phyloP scores from a whole-genome alignment of 331 rosid genomes.

The Erythrophleum ivorense region DNA sequence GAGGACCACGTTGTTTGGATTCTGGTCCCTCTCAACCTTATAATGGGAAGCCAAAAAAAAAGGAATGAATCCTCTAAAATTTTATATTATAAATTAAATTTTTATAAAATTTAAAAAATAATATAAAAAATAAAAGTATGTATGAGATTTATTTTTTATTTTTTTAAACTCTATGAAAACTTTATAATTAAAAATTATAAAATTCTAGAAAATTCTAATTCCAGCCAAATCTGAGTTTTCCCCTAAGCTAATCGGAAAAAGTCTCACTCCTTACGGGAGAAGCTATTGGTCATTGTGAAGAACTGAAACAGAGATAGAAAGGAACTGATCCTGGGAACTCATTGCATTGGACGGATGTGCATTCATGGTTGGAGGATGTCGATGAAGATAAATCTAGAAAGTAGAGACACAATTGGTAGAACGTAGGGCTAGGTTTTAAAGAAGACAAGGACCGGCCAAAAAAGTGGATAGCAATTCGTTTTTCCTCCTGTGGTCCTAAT shows the following conservation, averaged over 20 bases:
- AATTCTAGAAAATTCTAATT: too few species aligned
- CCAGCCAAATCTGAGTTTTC: neutral
- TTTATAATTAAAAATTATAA: too few species aligned
- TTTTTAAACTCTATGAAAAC: too few species aligned
- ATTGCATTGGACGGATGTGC: neutral
- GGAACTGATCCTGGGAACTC: neutral
- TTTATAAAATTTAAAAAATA: too few species aligned
- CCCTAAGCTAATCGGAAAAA: neutral
- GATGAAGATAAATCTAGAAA: neutral
- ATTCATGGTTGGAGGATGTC: neutral
- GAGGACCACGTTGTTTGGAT: conserved; percentile 17
- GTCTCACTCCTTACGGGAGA: neutral
- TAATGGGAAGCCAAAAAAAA: neutral
- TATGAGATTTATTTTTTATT: too few species aligned
- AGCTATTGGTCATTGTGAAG: neutral
- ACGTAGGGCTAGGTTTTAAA: neutral
- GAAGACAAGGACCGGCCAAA: neutral
- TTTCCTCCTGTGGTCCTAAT: conserved; percentile 13
- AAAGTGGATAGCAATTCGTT: neutral
- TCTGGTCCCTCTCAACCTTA: conserved; percentile 1
- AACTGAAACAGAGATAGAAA: conserved; percentile 3
- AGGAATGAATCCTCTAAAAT: too few species aligned
- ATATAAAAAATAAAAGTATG: too few species aligned
- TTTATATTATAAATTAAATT: too few species aligned
- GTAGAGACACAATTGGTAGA: neutral